Evolutionary conservation across 345 rosid species (phyloP), one percentile per base, ranked within the genome.

Genomic region (Eucalyptus erythrocorys): DNA sequence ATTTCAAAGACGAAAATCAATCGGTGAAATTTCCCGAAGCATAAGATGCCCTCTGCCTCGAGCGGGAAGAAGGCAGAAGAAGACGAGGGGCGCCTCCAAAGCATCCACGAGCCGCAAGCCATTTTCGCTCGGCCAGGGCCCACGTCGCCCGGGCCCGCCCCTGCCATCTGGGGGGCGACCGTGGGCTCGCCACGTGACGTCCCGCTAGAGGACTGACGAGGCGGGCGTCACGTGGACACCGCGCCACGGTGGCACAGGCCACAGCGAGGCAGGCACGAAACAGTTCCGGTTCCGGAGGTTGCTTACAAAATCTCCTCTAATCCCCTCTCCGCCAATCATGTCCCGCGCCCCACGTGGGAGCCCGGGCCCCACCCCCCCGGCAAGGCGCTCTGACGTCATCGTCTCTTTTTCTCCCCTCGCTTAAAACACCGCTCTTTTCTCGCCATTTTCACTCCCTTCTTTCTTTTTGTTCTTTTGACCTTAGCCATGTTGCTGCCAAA

Each of bases 251-350:
- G 84, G 84, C 47, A 6, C 82, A 3, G 82, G 30, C 84, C 47
- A 7, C 26, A 6, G 82, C 8, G 84, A 21, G 47, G 47, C 3
- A 21, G 47, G 47, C 3, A 2, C 47, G 7, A 34, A 1, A 40
- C 47, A 37, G 45, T 4, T 21, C 4, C n/a, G n/a, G n/a, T n/a
- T 27, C 40, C 5, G 27, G 42, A 24, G 27, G 47, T 40, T 76
- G 47, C 47, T 76, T 40, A 3, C 1, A 57, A 16, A 92, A 95
- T 95, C 96, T 90, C 87, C 88, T 88, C 95, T 92, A 93, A 96
- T 96, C 98, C 91, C 89, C 91, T 93, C 92, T 88, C 94, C 90
- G 49, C 99, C 98, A 95, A 96, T 95, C 95, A 89, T 86, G 91
- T 10, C n/a, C 87, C 51, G 66, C 84, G 87, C 45, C 94, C 95